Base-by-base conservation (phyloP, 2,329 filamentous ascomycete species). In the Hypoxylon sp. region DNA sequence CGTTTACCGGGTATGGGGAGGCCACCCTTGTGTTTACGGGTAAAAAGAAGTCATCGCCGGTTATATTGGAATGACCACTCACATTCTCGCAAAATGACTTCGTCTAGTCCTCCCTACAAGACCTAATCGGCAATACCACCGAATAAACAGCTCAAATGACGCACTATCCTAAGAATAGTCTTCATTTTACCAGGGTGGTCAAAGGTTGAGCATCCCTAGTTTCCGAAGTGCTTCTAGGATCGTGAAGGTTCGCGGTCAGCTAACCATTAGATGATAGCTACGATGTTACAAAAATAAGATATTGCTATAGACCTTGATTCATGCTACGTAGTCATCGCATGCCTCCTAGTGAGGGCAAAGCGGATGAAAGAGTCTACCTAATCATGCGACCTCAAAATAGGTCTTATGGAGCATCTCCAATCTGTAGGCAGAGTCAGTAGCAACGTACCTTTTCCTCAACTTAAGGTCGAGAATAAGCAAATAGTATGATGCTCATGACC, bases 341-440 rank as follows among this genome's bases (percentile, higher is more conserved):
- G 69, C 64, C 70, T 76, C 74, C 66, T 73, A 74, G 35, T 35
- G 75, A 76, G 73, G 50, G 55, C 72, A 73, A 68, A 31, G 66
- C 59, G 37, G 44, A 70, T 55, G 44, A 51, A 48, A 44, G 48
- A 66, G 66, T 74, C 75, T 76, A 77, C 66, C 59, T 74, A 72
- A 68, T 71, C 64, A 64, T 70, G 30, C 20, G 60, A 72, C 64
- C 68, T 55, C 53, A 57, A 33, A 10, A 61, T 57, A 64, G 70
- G 58, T 59, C 63, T 69, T 64, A 49, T 55, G 33, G 55, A 72
- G 71, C 70, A 72, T 68, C 68, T 74, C 68, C 72, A 74, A 74
- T 74, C 74, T 77, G 74, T 67, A 72, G 61, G 66, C 49, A 44
- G 70, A 72, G 76, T 77, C 72, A 77, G 76, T 60, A 72, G 64